Conservation (phyloP, 2,329 filamentous ascomycete genomes). For the Cytospora schulzeri region DNA sequence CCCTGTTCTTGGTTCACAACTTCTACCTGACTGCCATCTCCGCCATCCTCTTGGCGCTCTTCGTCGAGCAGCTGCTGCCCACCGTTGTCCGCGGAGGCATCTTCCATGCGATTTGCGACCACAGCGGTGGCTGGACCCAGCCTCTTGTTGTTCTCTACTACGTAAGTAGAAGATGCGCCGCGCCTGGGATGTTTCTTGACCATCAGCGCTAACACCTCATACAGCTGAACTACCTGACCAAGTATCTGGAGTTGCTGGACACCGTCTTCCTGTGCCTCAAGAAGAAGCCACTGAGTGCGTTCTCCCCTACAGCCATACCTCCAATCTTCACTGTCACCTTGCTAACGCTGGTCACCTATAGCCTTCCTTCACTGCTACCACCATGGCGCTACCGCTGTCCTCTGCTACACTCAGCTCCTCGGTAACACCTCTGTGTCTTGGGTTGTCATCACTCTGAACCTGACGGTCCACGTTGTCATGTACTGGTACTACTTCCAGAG, state of each 20-base stretch:
- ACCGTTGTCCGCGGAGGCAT: slow-evolving; percentile 78
- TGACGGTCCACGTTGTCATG: slow-evolving; percentile 96
- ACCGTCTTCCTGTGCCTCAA: slow-evolving; percentile 97
- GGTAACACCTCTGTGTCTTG: slow-evolving; percentile 92
- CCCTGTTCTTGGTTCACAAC: slow-evolving; percentile 94
- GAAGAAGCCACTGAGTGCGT: slow-evolving; percentile 93
- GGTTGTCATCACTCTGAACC: slow-evolving; percentile 90
- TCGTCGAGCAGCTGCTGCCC: slow-evolving; percentile 87
- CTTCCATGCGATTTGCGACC: slow-evolving; percentile 85
- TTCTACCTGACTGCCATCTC: slow-evolving; percentile 89
- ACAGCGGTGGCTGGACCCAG: slow-evolving; percentile 87
- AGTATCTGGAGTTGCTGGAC: slow-evolving; percentile 94
- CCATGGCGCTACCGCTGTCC: slow-evolving; percentile 92
- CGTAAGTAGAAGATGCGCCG: slow-evolving; percentile 57
- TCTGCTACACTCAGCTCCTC: slow-evolving; percentile 97
- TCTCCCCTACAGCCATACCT: slow-evolving; percentile 11
- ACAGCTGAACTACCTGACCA: slow-evolving; percentile 96
- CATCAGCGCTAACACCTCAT: slow-evolving; percentile 41
- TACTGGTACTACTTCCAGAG: slow-evolving; percentile 99
- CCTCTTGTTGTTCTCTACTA: slow-evolving; percentile 95
- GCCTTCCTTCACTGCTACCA: slow-evolving; percentile 99
- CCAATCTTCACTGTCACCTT: not conserved
- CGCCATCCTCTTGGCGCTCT: slow-evolving; percentile 76
- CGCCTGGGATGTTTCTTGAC: not conserved
- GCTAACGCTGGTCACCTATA: slow-evolving; percentile 40